Evolutionary conservation across 192 early-diverging fungal genomes (phyloP).

Genomic region (Kappamyces sp.): DNA sequence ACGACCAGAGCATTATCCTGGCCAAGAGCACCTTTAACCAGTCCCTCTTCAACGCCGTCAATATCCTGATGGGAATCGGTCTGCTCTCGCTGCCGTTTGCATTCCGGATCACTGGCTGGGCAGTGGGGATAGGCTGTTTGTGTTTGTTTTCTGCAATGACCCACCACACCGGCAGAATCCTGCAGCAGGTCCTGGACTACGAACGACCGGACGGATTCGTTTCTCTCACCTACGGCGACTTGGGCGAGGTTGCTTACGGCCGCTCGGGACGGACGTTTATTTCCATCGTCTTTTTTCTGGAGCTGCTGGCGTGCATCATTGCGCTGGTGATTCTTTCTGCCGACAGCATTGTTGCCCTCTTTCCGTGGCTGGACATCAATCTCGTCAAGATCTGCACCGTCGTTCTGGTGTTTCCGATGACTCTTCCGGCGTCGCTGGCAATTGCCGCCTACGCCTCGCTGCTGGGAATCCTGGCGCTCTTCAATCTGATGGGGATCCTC

Average conservation of each 20-base stretch:
- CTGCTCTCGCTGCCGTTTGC: slow-evolving; percentile 25
- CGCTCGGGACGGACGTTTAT: slow-evolving; percentile 30
- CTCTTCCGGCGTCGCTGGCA: slow-evolving; percentile 37
- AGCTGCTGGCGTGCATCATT: slow-evolving; percentile 40
- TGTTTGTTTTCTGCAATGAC: slow-evolving; percentile 17
- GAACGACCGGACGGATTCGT: background rate
- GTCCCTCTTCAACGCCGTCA: slow-evolving; percentile 28
- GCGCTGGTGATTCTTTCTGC: slow-evolving; percentile 41
- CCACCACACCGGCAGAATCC: slow-evolving; percentile 20
- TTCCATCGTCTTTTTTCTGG: slow-evolving; percentile 34
- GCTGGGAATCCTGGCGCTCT: slow-evolving; percentile 51
- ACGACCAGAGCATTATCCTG: background rate
- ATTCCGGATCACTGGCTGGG: slow-evolving; percentile 22
- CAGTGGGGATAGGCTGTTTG: slow-evolving; percentile 9
- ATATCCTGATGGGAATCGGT: slow-evolving; percentile 30
- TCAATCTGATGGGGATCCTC: slow-evolving; percentile 47
- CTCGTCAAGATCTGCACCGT: slow-evolving; percentile 45
- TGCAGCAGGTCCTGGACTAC: slow-evolving; percentile 15
- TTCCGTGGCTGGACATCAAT: slow-evolving; percentile 18
- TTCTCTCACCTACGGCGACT: slow-evolving; percentile 33
- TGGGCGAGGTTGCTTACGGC: slow-evolving; percentile 44
- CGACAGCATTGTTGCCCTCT: slow-evolving; percentile 35
- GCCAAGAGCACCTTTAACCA: slow-evolving; percentile 15
- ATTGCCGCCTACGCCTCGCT: slow-evolving; percentile 50
- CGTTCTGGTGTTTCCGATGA: slow-evolving; percentile 45